phyloP scores from a whole-genome alignment of 345 rosid genomes.

The Reutealis trisperma region DNA sequence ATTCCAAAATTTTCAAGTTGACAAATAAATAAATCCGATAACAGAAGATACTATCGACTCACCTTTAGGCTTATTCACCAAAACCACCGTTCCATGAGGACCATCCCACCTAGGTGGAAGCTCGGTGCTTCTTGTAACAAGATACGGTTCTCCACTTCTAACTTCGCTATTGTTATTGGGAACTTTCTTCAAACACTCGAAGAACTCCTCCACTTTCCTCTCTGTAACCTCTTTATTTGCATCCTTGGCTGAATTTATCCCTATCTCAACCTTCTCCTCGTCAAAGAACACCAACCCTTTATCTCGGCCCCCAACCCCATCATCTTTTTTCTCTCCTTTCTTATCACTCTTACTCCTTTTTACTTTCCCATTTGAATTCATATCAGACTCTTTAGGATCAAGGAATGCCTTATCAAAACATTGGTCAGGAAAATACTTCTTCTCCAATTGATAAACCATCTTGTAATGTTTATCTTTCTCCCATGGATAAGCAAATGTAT shows the following conservation, averaged over 20 bases:
- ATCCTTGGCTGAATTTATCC: slow-evolving; percentile 18
- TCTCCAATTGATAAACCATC: slow-evolving; percentile 95
- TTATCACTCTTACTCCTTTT: slow-evolving; percentile 32
- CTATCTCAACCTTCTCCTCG: slow-evolving; percentile 40
- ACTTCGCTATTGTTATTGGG: slow-evolving; percentile 51
- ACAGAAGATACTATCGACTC: slow-evolving; percentile 10
- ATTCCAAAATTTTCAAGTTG: background rate
- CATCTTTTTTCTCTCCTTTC: slow-evolving; percentile 26
- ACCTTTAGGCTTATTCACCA: slow-evolving; percentile 97
- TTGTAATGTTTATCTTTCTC: slow-evolving; percentile 94
- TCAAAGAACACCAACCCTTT: slow-evolving; percentile 70
- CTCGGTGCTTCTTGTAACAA: slow-evolving; percentile 65
- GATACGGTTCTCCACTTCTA: slow-evolving; percentile 64
- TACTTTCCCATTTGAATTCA: slow-evolving; percentile 29
- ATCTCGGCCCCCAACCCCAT: slow-evolving; percentile 27
- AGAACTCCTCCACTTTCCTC: slow-evolving; percentile 89
- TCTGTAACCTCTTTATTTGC: slow-evolving; percentile 47
- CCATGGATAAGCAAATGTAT: slow-evolving; percentile 90
- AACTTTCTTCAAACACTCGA: slow-evolving; percentile 80
- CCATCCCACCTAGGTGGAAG: slow-evolving; percentile 93
- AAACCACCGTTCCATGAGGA: slow-evolving; percentile 74
- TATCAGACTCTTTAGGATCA: slow-evolving; percentile 51
- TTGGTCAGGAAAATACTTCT: slow-evolving; percentile 91
- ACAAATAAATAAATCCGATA: background rate
- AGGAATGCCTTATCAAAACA: slow-evolving; percentile 87